A percentile compares a stretch with the other conserved stretches of the same genome.
Evolutionary conservation across 768 basidiomycete species (phyloP).

Genomic region (Boletus eberwhitei): DNA sequence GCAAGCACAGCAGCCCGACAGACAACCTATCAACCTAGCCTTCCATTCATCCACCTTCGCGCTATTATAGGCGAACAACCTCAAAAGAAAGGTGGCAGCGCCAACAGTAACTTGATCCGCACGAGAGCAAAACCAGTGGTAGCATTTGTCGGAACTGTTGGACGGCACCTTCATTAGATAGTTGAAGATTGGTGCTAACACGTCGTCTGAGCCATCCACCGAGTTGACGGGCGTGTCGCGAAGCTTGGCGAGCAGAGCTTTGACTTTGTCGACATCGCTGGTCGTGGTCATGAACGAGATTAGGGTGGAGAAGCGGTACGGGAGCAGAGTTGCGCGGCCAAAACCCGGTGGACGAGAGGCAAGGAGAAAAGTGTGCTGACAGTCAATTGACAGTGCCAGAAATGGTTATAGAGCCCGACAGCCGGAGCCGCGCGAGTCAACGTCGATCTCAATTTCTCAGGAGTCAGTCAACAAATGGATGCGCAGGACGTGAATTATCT

Average conservation of each 20-base stretch:
- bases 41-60: slow-evolving; percentile 63
- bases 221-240: slow-evolving; percentile 59
- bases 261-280: slow-evolving; percentile 37
- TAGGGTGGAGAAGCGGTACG: not conserved
- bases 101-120: slow-evolving; percentile 54
- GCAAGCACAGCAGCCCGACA: slow-evolving; percentile 67
- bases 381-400: slow-evolving; percentile 4
- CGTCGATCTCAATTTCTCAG: not conserved
- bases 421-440: slow-evolving; percentile 11
- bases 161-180: slow-evolving; percentile 50
- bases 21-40: slow-evolving; percentile 47
- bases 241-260: slow-evolving; percentile 49
- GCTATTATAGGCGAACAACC: slow-evolving; percentile 75
- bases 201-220: slow-evolving; percentile 42
- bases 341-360: not conserved
- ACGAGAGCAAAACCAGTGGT: slow-evolving; percentile 82
- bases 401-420: slow-evolving; percentile 2
- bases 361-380: not conserved
- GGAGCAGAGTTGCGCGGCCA: not conserved
- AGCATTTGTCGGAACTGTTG: slow-evolving; percentile 33
- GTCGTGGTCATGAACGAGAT: slow-evolving; percentile 23
- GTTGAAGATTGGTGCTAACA: slow-evolving; percentile 48
- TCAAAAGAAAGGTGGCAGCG: slow-evolving; percentile 77
- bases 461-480: slow-evolving; percentile 44
- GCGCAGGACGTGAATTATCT: slow-evolving; percentile 51